Evolutionary conservation across 164 flowering plant genomes (phyloP), one percentile per base, ranked within the genome.

Genomic region (Umbellularia californica): DNA sequence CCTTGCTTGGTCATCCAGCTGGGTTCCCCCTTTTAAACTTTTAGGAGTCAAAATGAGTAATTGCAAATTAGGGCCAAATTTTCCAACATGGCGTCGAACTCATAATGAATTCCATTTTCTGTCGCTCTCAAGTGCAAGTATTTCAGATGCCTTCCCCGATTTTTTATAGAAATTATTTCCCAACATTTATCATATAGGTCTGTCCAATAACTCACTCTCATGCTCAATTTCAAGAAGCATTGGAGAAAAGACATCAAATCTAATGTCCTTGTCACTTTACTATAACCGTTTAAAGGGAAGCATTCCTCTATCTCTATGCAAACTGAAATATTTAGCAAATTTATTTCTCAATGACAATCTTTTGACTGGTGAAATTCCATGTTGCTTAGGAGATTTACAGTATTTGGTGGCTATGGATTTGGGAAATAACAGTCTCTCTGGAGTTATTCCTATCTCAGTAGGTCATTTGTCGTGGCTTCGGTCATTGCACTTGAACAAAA

Each of bases 401-500:
- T 13, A 0, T 3, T 13, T 67, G 14, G 3, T 0, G 13, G 47
- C n/a, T 10, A 0, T 67, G 41, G 69, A 28, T 67, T 67, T 67
- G 17, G 0, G 7, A 4, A 30, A 30, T 11, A 67, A 67, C 41
- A 1, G 15, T 35, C 24, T 41, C 7, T 19, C 23, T 10, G 71
- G 71, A 20, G 9, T 3, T 2, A 69, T 69, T 17, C 52, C 71
- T 17, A 20, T 11, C 24, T n/a, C 27, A 2, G 1, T 69, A 23
- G 23, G 58, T 69, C n/a, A 3, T 69, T 24, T 47, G 12, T 2
- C 1, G 7, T 1, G 22, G 25, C 71, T 69, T 24, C 9, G 0
- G 6, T 35, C 71, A 17, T 69, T 69, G 55, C 71, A 69, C 55
- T 69, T 69, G 71, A 47, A 12, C 23, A 19, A 10, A 4, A 69